These are phyloP conservation scores for Penicillium verrucosum DNA, from an alignment of 2,329 filamentous ascomycete genomes.

Conservation along the genomic window DNA sequence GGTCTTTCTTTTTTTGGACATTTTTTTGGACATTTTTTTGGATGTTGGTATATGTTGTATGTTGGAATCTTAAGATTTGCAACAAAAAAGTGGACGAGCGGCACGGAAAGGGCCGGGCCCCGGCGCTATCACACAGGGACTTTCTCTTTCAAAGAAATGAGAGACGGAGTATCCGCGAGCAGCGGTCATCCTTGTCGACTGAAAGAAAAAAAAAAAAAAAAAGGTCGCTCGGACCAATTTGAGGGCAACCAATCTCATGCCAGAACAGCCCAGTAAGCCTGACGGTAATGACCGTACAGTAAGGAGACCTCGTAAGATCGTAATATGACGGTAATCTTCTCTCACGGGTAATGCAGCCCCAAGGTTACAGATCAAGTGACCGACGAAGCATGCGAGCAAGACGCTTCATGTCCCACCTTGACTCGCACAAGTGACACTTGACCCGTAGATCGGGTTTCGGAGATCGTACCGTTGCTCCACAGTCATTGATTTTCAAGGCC, in stretches of 20 bases:
- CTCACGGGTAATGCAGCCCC: conserved; percentile 14
- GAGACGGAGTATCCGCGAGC: conserved; percentile 6
- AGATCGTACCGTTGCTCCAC: conserved; percentile 34
- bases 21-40: background rate
- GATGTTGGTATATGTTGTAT: conserved; percentile 4
- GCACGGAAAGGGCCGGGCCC: conserved; percentile 40
- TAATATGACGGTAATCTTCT: conserved; percentile 29
- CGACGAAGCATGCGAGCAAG: conserved; percentile 54
- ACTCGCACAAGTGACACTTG: conserved; percentile 26
- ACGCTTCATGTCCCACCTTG: conserved; percentile 30
- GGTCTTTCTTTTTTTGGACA: background rate
- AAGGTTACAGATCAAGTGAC: conserved; percentile 56
- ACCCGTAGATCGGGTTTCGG: conserved; percentile 34
- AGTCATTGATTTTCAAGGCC: conserved; percentile 21
- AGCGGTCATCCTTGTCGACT: conserved; percentile 11
- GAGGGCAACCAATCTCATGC: conserved; percentile 18
- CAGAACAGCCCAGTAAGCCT: conserved; percentile 13
- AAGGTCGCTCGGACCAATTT: conserved; percentile 20
- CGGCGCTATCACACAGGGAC: conserved; percentile 15
- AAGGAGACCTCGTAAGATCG: conserved; percentile 9
- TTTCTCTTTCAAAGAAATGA: background rate
- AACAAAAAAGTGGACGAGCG: conserved; percentile 24
- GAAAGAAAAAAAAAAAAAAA: background rate
- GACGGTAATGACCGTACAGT: conserved; percentile 30
- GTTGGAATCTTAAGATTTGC: conserved; percentile 1